phyloP scores from a whole-genome alignment of 1,284 basidiomycete species.

The Marasmius oreades region DNA sequence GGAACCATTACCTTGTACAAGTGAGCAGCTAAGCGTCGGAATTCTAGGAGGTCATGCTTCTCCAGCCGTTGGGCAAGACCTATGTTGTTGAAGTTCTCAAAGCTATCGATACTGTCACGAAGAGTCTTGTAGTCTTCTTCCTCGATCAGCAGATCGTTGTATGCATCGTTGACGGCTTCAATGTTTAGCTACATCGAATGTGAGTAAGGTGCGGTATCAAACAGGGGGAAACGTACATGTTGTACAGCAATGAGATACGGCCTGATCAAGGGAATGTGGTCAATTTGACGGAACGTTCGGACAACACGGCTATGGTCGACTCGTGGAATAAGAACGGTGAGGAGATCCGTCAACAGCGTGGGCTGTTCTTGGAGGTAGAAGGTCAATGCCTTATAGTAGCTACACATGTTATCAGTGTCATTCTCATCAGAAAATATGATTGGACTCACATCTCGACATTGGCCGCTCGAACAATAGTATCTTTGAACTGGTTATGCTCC shows the following conservation, averaged over 20 bases:
- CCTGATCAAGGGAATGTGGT: constrained; percentile 93
- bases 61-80: constrained; percentile 85
- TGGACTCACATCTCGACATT: constrained; percentile 92
- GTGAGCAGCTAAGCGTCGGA: constrained; percentile 91
- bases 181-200: constrained; percentile 71
- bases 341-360: constrained; percentile 87
- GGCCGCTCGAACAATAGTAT: constrained; percentile 90
- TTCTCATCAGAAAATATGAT: neutral
- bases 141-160: constrained; percentile 95
- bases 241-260: constrained; percentile 97
- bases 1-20: constrained; percentile 95
- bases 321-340: constrained; percentile 89
- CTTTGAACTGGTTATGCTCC: constrained; percentile 99
- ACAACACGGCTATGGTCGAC: constrained; percentile 96
- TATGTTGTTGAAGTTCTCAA: constrained; percentile 97
- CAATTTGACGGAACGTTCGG: constrained; percentile 92
- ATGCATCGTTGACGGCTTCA: constrained; percentile 96
- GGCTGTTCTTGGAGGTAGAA: constrained; percentile 96
- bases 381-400: constrained; percentile 85
- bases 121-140: constrained; percentile 99
- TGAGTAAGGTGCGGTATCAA: constrained; percentile 11
- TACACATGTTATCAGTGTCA: constrained; percentile 25
- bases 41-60: constrained; percentile 91
- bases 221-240: constrained; percentile 52
- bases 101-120: constrained; percentile 93